phyloP scores from a whole-genome alignment of 257 asterid genomes.

The Osmanthus fragrans region DNA sequence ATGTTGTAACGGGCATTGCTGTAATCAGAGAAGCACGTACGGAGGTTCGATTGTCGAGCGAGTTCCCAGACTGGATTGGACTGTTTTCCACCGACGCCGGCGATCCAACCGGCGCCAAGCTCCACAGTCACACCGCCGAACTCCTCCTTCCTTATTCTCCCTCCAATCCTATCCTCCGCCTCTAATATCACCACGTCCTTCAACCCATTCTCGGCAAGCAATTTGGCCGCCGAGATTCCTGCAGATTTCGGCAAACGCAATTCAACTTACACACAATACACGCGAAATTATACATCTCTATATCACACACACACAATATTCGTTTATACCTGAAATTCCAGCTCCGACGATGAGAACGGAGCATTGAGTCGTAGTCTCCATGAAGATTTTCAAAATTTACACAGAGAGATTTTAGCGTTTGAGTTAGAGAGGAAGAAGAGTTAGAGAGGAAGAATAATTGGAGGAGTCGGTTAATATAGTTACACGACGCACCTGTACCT shows the following conservation, averaged over 20 bases:
- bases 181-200: constrained; percentile 71
- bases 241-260: not conserved
- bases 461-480: constrained; percentile 50
- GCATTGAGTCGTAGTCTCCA: constrained; percentile 53
- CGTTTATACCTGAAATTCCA: constrained; percentile 67
- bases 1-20: constrained; percentile 88
- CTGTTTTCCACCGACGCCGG: constrained; percentile 89
- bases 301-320: not conserved
- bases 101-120: constrained; percentile 97
- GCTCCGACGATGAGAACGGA: constrained; percentile 84
- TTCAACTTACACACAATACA: not conserved
- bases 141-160: constrained; percentile 75
- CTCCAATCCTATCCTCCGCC: constrained; percentile 85
- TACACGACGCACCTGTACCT: not conserved
- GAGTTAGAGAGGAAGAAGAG: constrained; percentile 28
- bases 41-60: constrained; percentile 63
- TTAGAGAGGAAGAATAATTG: constrained; percentile 41
- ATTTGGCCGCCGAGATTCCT: constrained; percentile 88
- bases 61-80: constrained; percentile 92
- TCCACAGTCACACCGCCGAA: constrained; percentile 88
- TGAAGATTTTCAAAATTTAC: constrained; percentile 12
- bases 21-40: constrained; percentile 88
- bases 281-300: not conserved
- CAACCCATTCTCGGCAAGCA: constrained; percentile 78
- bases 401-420: not conserved